These are phyloP conservation scores for Xanthoceras sorbifolium DNA, from an alignment of 345 rosid species.

Conservation along the genomic window DNA sequence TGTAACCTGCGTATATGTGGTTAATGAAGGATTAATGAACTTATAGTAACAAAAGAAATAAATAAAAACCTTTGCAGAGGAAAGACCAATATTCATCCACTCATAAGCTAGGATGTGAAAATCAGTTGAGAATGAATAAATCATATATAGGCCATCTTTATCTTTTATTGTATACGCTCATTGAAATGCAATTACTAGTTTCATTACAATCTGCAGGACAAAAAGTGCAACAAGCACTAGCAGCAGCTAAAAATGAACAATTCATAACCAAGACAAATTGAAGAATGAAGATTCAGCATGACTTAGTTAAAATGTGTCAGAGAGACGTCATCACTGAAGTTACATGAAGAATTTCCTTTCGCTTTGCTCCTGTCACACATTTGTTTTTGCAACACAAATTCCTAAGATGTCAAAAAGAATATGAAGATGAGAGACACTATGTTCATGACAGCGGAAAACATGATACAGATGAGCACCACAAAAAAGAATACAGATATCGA, in stretches of 20 bases:
- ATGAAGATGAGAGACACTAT: neutral
- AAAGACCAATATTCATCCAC: neutral
- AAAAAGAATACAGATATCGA: neutral
- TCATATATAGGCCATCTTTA: neutral
- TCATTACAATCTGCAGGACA: neutral
- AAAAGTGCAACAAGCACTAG: neutral
- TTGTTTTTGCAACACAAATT: neutral
- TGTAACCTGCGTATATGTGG: constrained; percentile 59
- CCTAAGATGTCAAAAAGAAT: neutral
- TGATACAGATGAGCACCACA: neutral
- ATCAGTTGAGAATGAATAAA: neutral
- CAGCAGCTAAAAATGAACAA: neutral
- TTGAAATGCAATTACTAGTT: neutral
- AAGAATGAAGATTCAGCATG: neutral
- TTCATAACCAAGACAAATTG: neutral
- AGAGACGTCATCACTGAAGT: neutral
- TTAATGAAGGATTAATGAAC: neutral
- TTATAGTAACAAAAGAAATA: neutral
- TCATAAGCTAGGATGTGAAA: neutral
- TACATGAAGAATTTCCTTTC: neutral
- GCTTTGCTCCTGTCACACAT: neutral
- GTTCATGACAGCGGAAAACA: neutral
- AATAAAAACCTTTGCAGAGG: neutral
- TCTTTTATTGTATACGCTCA: neutral
- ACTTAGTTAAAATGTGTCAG: neutral